A percentile compares a stretch with the other conserved stretches of the same genome.
Evolutionary conservation across 805 yeast species (phyloP).

Genomic region (Lachancea thermotolerans): DNA sequence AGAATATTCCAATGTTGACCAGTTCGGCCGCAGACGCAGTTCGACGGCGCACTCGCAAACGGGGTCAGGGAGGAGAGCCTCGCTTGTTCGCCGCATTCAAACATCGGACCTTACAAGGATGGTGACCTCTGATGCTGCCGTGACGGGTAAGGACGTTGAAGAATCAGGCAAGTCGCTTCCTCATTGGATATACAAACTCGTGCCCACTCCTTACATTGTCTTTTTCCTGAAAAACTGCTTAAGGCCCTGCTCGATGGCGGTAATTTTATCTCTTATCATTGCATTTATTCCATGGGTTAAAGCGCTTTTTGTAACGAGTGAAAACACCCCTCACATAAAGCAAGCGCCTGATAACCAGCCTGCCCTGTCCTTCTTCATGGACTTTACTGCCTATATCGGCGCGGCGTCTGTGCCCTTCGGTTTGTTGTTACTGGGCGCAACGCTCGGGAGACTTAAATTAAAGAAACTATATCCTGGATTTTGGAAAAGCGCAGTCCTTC

Average conservation of each 20-base stretch:
- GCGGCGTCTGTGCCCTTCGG: slow-evolving; percentile 91
- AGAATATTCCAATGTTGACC: slow-evolving; percentile 37
- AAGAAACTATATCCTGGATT: slow-evolving; percentile 60
- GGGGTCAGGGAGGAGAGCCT: not conserved
- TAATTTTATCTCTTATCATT: slow-evolving; percentile 55
- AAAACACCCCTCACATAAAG: slow-evolving; percentile 41
- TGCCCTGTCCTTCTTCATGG: slow-evolving; percentile 80
- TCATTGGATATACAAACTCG: slow-evolving; percentile 21
- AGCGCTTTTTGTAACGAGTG: slow-evolving; percentile 55
- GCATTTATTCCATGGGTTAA: slow-evolving; percentile 87
- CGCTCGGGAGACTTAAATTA: slow-evolving; percentile 69
- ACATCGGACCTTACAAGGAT: slow-evolving; percentile 27
- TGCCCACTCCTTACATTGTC: slow-evolving; percentile 23
- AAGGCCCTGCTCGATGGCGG: slow-evolving; percentile 69
- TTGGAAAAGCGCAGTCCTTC: slow-evolving; percentile 52
- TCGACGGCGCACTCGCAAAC: slow-evolving; percentile 7
- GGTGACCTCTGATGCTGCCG: slow-evolving; percentile 31
- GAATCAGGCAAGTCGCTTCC: slow-evolving; percentile 28
- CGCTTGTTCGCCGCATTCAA: slow-evolving; percentile 14
- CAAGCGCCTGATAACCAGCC: slow-evolving; percentile 85
- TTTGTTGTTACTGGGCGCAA: slow-evolving; percentile 76
- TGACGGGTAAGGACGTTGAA: slow-evolving; percentile 25
- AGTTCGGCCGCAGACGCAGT: slow-evolving; percentile 25
- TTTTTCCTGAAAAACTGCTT: slow-evolving; percentile 46
- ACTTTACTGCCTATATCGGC: slow-evolving; percentile 70